Evolutionary conservation across 1,139 yeast species (phyloP), one percentile per base, ranked within the genome.

Genomic region (Zygoascus hellenicus): DNA sequence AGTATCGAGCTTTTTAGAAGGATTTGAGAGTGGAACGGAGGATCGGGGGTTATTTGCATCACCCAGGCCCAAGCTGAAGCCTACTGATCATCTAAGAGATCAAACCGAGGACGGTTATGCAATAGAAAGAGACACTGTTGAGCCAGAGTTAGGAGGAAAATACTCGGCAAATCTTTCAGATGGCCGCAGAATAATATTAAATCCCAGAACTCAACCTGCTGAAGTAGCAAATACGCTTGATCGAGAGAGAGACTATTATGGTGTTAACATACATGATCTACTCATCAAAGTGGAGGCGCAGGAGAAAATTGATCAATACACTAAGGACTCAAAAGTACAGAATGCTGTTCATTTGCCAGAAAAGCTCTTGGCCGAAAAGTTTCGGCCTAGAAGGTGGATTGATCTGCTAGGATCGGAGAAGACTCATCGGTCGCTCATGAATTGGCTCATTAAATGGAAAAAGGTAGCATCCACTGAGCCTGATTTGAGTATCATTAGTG

Each of bases 361-460:
- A 13, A 26, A 22, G 3, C 49, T 63, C 26, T 50, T 64, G 87
- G 78, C 88, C 0, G 97, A 92, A 58, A 88, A 87, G 64, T 90
- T 90, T 73, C 71, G 92, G 43, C 97, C 98, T 0, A 67, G 65
- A 22, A 70, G 68, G 39, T 90, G 86, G 67, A 59, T 88, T 59
- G 97, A 79, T 64, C 78, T 70, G 66, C 80, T 70, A 1, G 97
- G 97, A 0, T 88, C 90, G 57, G 97, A 92, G 59, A 74, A 75
- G 50, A 81, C 81, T 13, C 90, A 88, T 60, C 70, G 97, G 45
- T 65, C 68, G 33, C 74, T 90, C 17, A 68, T 90, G 47, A 77
- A 77, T 48, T 92, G 97, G 97, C 63, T 92, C 33, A 76, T 79
- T 53, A 81, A 80, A 51, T 92, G 97, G 97, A 77, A 85, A 2